These are phyloP conservation scores for Aschersonia sp. DNA, from an alignment of 2,329 filamentous ascomycete species.

Conservation along the genomic window DNA sequence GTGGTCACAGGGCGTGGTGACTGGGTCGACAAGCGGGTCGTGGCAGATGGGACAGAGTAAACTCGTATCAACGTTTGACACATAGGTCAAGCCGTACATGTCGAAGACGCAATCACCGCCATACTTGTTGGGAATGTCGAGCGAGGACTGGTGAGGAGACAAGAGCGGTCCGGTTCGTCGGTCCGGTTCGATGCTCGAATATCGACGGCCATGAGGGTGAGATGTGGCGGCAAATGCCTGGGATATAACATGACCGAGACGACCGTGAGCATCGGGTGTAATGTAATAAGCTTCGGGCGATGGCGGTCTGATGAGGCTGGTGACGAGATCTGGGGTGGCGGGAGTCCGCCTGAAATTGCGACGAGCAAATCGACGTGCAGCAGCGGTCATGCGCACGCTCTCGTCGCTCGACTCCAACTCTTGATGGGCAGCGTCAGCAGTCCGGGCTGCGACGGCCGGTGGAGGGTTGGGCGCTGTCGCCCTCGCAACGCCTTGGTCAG, in stretches of 20 bases:
- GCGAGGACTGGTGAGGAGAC: constrained; percentile 21
- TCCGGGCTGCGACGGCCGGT: neutral
- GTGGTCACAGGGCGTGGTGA: constrained; percentile 49
- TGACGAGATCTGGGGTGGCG: constrained; percentile 24
- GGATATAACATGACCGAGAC: constrained; percentile 7
- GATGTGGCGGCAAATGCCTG: constrained; percentile 4
- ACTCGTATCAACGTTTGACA: constrained; percentile 28
- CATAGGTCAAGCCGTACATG: constrained; percentile 29
- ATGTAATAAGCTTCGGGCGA: constrained; percentile 21
- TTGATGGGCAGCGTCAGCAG: neutral
- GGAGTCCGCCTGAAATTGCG: constrained; percentile 19
- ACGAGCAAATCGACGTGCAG: constrained; percentile 20
- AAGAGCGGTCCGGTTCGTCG: constrained; percentile 19
- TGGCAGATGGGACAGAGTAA: constrained; percentile 43
- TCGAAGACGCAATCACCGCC: constrained; percentile 26
- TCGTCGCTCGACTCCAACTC: constrained; percentile 22
- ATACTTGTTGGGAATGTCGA: constrained; percentile 22
- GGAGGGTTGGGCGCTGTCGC: neutral
- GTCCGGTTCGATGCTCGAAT: constrained; percentile 11
- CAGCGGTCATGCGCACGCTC: constrained; percentile 18
- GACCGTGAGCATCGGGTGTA: constrained; percentile 12
- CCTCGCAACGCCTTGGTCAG: neutral
- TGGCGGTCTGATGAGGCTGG: constrained; percentile 21
- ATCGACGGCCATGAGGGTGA: constrained; percentile 6
- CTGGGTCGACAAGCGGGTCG: constrained; percentile 43